Percentiles rank a stretch among this genome's conserved stretches.
Evolutionary conservation across 176 grass and related monocot species (phyloP).

Genomic region (sorghum (Sorghum bicolor)): DNA sequence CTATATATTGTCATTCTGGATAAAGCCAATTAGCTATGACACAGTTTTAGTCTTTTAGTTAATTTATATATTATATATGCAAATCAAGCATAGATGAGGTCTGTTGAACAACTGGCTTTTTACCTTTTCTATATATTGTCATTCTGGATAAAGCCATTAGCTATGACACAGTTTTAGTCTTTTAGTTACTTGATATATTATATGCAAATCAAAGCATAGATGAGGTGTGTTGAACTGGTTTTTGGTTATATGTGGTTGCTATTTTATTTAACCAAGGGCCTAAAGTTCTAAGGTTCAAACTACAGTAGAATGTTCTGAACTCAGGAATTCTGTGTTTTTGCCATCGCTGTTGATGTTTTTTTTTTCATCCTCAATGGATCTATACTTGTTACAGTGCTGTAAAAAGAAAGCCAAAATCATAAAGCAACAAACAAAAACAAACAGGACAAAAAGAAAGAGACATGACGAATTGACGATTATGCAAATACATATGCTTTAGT

Average conservation of each 20-base stretch:
- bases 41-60: constrained; percentile 1
- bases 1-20: not conserved
- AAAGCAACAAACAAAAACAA: not conserved
- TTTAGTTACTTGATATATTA: constrained; percentile 11
- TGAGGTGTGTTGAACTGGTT: not conserved
- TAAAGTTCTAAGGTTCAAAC: not conserved
- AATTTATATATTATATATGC: constrained; percentile 1
- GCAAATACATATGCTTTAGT: not conserved
- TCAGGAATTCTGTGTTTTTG: not conserved
- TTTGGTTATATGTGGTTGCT: not conserved
- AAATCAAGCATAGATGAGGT: not conserved
- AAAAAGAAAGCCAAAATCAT: not conserved
- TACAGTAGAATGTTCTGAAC: not conserved
- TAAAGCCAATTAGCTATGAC: not conserved
- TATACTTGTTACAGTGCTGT: not conserved
- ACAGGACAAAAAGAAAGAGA: not conserved
- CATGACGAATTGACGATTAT: not conserved
- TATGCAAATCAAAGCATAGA: not conserved
- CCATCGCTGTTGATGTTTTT: not conserved
- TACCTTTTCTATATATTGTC: not conserved
- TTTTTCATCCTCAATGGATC: not conserved
- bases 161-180: not conserved
- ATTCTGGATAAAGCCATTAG: not conserved
- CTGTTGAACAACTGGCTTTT: not conserved
- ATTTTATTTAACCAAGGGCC: not conserved